Percentiles rank a stretch among this genome's conserved stretches.
Evolutionary conservation across 352 stramenopile genomes (phyloP).

Genomic region (Globisporangium solare): DNA sequence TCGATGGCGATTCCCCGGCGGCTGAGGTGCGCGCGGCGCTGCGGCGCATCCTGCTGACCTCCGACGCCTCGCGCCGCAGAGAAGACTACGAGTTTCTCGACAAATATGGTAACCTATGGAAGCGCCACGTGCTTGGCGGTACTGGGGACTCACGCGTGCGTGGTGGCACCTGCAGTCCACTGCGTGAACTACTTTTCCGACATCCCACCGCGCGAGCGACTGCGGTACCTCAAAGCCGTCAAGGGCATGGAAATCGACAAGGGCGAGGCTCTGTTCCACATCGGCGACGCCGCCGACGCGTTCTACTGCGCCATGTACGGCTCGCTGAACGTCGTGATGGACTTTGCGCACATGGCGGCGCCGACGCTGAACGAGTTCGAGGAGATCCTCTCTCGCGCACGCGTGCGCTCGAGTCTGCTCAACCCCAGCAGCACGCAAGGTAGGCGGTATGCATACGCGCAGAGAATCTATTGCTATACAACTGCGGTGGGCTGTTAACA

Average conservation of each 20-base stretch:
- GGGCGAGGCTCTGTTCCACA: slow-evolving; percentile 61
- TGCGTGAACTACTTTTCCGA: slow-evolving; percentile 63
- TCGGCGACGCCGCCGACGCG: slow-evolving; percentile 61
- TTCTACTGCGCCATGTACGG: slow-evolving; percentile 81
- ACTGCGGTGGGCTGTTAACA: neutral
- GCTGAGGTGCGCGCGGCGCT: slow-evolving; percentile 37
- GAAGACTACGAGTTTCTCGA: slow-evolving; percentile 71
- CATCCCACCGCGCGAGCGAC: slow-evolving; percentile 39
- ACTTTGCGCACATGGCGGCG: slow-evolving; percentile 60
- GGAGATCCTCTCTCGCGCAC: slow-evolving; percentile 63
- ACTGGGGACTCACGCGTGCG: neutral
- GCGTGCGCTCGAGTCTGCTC: slow-evolving; percentile 62
- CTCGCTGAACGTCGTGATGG: slow-evolving; percentile 66
- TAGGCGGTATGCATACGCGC: slow-evolving; percentile 8
- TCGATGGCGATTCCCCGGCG: slow-evolving; percentile 25
- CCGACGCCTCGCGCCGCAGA: slow-evolving; percentile 31
- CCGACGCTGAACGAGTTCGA: slow-evolving; percentile 70
- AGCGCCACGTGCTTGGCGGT: neutral
- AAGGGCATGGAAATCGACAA: slow-evolving; percentile 63
- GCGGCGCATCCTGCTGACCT: slow-evolving; percentile 38
- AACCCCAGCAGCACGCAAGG: slow-evolving; percentile 47
- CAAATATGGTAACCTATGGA: slow-evolving; percentile 32
- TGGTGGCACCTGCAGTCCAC: slow-evolving; percentile 28
- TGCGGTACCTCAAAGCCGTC: slow-evolving; percentile 55
- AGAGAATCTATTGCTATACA: neutral